These are phyloP conservation scores for Hymenoscyphus occultus DNA, from an alignment of 2,329 filamentous ascomycete species.

Conservation along the genomic window DNA sequence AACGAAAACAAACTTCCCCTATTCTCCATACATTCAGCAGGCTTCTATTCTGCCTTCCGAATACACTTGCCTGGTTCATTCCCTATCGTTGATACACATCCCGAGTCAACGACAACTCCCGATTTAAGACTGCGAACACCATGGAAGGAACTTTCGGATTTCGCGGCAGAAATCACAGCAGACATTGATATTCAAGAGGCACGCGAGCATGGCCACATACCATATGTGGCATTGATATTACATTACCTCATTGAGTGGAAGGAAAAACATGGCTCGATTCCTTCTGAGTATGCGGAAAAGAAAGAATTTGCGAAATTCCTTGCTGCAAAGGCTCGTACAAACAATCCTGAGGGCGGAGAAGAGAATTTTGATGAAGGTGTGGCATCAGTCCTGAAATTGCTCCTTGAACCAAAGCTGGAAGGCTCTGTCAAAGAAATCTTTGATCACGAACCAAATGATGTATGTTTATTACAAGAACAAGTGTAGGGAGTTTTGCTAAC, in stretches of 20 bases:
- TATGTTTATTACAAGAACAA: conserved; percentile 37
- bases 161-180: conserved; percentile 63
- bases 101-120: conserved; percentile 77
- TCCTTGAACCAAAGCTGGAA: conserved; percentile 66
- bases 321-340: conserved; percentile 61
- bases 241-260: conserved; percentile 84
- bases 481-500: background rate
- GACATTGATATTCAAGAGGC: conserved; percentile 68
- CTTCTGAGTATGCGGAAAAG: conserved; percentile 80
- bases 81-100: conserved; percentile 93
- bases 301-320: conserved; percentile 74
- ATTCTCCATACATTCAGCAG: conserved; percentile 81
- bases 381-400: conserved; percentile 81
- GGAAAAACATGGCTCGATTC: conserved; percentile 63
- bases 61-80: conserved; percentile 74
- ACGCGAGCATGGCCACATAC: conserved; percentile 87
- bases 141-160: conserved; percentile 76
- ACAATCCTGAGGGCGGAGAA: conserved; percentile 81
- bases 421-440: conserved; percentile 75
- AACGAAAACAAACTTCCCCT: conserved; percentile 64
- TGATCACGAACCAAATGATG: conserved; percentile 53
- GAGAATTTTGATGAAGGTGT: conserved; percentile 97
- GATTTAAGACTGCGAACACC: conserved; percentile 82
- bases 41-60: conserved; percentile 90
- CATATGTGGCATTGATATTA: conserved; percentile 79